Evolutionary conservation across 768 basidiomycete species (phyloP).

Genomic region (Coprinellus micaceus): DNA sequence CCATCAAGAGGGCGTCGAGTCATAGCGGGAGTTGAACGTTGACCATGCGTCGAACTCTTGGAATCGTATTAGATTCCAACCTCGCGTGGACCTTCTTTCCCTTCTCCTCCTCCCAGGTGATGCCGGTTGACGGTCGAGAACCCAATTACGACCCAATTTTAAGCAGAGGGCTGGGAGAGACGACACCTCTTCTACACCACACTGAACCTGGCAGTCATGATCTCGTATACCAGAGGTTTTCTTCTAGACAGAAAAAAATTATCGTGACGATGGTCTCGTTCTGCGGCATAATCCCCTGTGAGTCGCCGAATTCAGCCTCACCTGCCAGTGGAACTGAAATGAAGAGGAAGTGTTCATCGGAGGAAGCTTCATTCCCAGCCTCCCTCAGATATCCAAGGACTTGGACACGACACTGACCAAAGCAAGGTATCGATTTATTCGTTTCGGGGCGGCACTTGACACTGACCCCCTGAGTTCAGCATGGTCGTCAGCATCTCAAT

Average conservation of each 20-base stretch:
- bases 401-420: constrained; percentile 52
- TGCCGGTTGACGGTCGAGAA: too few relatives aligned
- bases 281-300: constrained; percentile 53
- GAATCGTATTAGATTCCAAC: too few relatives aligned
- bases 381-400: constrained; percentile 69
- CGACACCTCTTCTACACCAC: too few relatives aligned
- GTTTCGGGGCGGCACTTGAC: not conserved
- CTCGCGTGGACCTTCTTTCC: too few relatives aligned
- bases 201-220: too few relatives aligned
- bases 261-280: constrained; percentile 51
- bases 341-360: constrained; percentile 57
- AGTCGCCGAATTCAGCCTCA: constrained; percentile 41
- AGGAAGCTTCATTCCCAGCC: constrained; percentile 68
- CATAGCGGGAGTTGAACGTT: too few relatives aligned
- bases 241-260: constrained; percentile 34
- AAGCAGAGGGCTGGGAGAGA: too few relatives aligned
- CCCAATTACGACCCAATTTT: too few relatives aligned
- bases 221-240: constrained; percentile 46
- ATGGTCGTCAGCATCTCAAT: constrained; percentile 35
- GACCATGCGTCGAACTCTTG: too few relatives aligned
- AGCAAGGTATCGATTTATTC: constrained; percentile 42
- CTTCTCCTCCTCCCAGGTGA: too few relatives aligned
- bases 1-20: too few relatives aligned
- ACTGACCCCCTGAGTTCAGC: constrained; percentile 16
- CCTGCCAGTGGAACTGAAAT: not conserved